Evolutionary conservation across 306 rosid genomes (phyloP).

Genomic region (Cucurbita moschata): DNA sequence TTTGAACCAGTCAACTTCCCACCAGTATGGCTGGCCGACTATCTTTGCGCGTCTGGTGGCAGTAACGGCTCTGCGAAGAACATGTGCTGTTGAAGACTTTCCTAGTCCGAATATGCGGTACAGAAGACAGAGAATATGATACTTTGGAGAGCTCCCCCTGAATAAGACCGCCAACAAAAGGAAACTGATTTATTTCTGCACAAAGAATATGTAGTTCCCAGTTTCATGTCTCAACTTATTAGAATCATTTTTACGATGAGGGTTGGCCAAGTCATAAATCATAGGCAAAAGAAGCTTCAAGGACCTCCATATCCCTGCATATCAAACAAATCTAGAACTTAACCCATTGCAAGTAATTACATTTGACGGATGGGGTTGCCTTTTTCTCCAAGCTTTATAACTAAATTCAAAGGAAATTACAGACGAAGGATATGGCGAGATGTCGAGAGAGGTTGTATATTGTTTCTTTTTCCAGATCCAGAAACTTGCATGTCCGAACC

Average conservation of each 20-base stretch:
- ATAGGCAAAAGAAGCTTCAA: background rate
- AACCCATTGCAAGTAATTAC: background rate
- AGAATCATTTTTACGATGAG: background rate
- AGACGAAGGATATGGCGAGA: background rate
- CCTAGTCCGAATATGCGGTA: background rate
- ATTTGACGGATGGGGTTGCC: background rate
- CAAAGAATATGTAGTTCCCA: background rate
- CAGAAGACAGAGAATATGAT: background rate
- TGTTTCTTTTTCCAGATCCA: background rate
- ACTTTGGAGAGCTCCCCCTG: background rate
- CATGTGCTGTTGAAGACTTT: background rate
- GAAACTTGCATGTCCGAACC: background rate
- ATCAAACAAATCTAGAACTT: background rate
- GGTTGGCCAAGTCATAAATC: background rate
- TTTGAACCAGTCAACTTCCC: background rate
- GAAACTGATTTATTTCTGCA: background rate
- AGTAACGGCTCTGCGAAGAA: background rate
- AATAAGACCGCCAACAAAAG: background rate
- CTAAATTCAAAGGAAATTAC: background rate
- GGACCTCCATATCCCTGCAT: background rate
- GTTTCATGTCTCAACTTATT: background rate
- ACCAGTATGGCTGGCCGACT: background rate
- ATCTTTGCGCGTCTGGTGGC: slow-evolving; percentile 2
- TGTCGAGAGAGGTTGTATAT: background rate
- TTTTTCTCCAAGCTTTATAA: background rate